Evolutionary conservation across 257 asterid species (phyloP), one percentile per base, ranked within the genome.

Genomic region (Gentiana macrophylla): DNA sequence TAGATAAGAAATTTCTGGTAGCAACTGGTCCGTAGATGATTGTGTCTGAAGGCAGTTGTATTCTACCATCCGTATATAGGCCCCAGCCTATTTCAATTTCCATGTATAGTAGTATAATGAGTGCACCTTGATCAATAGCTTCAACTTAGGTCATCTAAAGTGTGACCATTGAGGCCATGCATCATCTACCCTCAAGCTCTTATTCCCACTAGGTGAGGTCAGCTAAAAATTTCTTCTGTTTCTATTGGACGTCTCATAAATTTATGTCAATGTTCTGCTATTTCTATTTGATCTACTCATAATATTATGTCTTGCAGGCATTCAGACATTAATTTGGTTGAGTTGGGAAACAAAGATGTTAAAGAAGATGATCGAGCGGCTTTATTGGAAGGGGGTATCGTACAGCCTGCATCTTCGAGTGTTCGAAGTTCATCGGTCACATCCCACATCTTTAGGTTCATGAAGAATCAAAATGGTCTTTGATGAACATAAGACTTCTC

Each of bases 351-450:
- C 12, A 84, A 69, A 54, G 53, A 76, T 35, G 81, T 72, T 52
- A 76, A 83, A 73, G 95, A 83, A 64, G 94, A 86, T 62, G 95
- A 89, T 51, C 73, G 77, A 61, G 80, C 82, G 67, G 83, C 77
- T 71, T 79, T 86, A 55, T 73, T 89, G 72, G 97, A 86, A 71
- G 82, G 86, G 55, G 96, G 94, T 61, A 84, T 69, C 59, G 80
- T 79, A 59, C 95, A 79, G 65, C 70, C 80, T 8, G 77, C 81
- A 59, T 56, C 90, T 53, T 80, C 90, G 55, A 64, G 76, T 69
- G 72, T 57, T 55, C 73, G 73, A 52, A 79, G 63, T 74, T 72
- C 94, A 57, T 80, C 96, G 9, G 79, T 72, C 12, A 71, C 85
- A 45, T 78, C 94, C 54, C 78, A 70, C 8, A 52, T 86, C 57